Evolutionary conservation across 2,329 filamentous ascomycete species (phyloP), one percentile per base, ranked within the genome.

Genomic region (Fusarium fracticaudum): DNA sequence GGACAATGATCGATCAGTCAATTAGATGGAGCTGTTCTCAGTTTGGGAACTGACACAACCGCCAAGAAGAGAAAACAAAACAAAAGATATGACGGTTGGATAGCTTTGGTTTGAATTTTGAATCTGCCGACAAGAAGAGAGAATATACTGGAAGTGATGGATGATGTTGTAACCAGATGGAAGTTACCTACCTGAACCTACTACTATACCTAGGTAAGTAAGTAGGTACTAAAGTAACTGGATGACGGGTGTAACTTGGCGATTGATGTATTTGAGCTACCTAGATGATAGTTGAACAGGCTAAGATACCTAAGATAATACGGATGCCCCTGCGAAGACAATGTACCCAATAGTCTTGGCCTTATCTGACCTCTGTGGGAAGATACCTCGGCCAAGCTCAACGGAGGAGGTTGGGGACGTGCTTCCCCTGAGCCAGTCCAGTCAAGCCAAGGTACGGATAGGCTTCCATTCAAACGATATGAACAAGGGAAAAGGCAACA

Each of bases 351-450:
- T 20, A 18, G 24, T 45, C 26, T 20, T 31, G 17, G 15, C 24
- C 37, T 73, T 73, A 71, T 60, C 67, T 8, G 33, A 35, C 15
- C 33, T 35, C 14, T 35, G 8, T 17, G 33, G 33, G 14, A 35
- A 17, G 41, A 26, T 53, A 74, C 71, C 22, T 55, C 26, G 13
- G 22, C 38, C 45, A 31, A 15, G 24, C 45, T 45, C 20, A 53
- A 47, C 29, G 45, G 38, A 60, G 41, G 71, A 58, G 71, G 58
- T 67, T 67, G 71, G 67, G 61, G 44, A 43, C 62, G 61, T 44
- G 58, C 58, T 61, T 64, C 71, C 61, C 71, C 71, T 72, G 67
- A 54, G 51, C 55, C 55, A 45, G 37, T 60, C 29, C 20, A 29
- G 48, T 10, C 24, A 33, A 35, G 43, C 14, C 29, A 31, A n/a